These are phyloP conservation scores for Macadamia integrifolia DNA, from an alignment of 164 flowering plant genomes.

Conservation along the genomic window DNA sequence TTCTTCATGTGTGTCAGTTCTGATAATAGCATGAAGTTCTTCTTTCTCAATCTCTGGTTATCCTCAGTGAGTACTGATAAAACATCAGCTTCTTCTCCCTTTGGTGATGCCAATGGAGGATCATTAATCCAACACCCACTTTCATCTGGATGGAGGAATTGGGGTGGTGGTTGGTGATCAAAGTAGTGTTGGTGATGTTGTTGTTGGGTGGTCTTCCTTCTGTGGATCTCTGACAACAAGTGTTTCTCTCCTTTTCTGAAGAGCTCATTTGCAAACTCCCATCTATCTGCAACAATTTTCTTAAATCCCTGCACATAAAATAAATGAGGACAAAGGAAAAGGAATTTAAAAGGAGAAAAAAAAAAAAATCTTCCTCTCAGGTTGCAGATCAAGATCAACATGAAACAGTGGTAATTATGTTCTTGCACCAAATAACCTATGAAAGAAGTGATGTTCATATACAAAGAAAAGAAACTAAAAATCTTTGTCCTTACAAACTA, in stretches of 20 bases:
- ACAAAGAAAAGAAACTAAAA: background rate
- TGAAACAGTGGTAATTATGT: no score
- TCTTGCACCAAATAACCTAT: no score
- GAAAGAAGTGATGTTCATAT: no score
- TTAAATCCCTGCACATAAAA: constrained; percentile 39
- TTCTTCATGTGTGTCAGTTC: constrained; percentile 59
- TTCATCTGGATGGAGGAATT: constrained; percentile 19
- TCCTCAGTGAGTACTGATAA: constrained; percentile 39
- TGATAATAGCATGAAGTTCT: constrained; percentile 51
- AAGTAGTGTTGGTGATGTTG: constrained; percentile 19
- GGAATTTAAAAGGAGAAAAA: background rate
- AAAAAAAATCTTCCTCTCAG: constrained; percentile 5
- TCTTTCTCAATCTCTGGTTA: constrained; percentile 37
- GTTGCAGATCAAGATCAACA: constrained; percentile 2
- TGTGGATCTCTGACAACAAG: constrained; percentile 41
- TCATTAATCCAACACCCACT: constrained; percentile 15
- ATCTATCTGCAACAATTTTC: constrained; percentile 52
- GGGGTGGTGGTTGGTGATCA: constrained; percentile 11
- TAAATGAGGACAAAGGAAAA: background rate
- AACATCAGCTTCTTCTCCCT: constrained; percentile 11
- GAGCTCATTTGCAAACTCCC: constrained; percentile 61
- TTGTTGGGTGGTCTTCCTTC: constrained; percentile 42
- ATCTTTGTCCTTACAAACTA: background rate
- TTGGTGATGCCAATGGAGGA: constrained; percentile 17
- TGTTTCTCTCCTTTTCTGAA: constrained; percentile 50